These are phyloP conservation scores for Trichoderma asperellum DNA, from an alignment of 2,329 filamentous ascomycete species.

Conservation along the genomic window DNA sequence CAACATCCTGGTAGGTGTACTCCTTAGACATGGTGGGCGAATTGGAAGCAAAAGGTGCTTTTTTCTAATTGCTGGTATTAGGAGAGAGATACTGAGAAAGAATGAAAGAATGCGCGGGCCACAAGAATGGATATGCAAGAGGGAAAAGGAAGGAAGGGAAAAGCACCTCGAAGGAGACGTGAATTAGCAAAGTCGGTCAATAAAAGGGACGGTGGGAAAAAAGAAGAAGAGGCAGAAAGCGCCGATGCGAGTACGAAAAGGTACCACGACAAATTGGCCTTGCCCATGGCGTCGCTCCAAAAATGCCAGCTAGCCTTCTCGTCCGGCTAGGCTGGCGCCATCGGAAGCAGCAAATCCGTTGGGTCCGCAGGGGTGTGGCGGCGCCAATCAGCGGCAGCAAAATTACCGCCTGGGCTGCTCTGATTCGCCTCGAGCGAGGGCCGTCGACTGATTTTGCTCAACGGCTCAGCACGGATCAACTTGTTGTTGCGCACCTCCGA, in stretches of 20 bases:
- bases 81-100: background rate
- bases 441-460: slow-evolving; percentile 7
- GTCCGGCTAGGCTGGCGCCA: slow-evolving; percentile 7
- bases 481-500: background rate
- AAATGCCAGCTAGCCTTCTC: slow-evolving; percentile 18
- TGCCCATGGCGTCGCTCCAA: background rate
- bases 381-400: slow-evolving; percentile 37
- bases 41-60: background rate
- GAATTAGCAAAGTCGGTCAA: slow-evolving; percentile 20
- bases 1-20: slow-evolving; percentile 79
- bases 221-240: background rate
- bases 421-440: slow-evolving; percentile 36
- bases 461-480: background rate
- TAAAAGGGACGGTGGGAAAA: slow-evolving; percentile 18
- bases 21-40: slow-evolving; percentile 46
- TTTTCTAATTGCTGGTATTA: background rate
- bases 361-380: slow-evolving; percentile 2
- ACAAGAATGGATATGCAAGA: background rate
- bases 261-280: slow-evolving; percentile 6
- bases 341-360: slow-evolving; percentile 17
- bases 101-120: background rate
- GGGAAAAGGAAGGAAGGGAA: background rate
- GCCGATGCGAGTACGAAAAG: slow-evolving; percentile 19
- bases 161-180: slow-evolving; percentile 2
- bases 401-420: slow-evolving; percentile 37